Evolutionary conservation across 2,329 filamentous ascomycete species (phyloP).

Genomic region (Botrytis sinoallii): DNA sequence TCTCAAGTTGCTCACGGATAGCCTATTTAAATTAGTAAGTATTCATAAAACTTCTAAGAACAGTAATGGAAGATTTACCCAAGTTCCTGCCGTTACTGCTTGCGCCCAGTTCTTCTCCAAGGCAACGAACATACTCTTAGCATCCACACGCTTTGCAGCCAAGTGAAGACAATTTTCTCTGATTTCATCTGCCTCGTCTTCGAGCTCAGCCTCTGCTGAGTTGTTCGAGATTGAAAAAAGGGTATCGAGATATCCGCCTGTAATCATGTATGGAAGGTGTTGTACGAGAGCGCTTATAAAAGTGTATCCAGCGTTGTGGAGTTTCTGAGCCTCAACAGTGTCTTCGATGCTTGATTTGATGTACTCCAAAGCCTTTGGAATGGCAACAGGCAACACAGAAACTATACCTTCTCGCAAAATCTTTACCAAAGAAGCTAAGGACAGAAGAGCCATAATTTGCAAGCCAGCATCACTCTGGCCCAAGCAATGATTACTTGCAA

Average conservation of each 20-base stretch:
- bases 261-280: constrained; percentile 86
- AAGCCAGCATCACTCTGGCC: constrained; percentile 70
- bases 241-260: constrained; percentile 67
- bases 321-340: constrained; percentile 53
- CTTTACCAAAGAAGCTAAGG: constrained; percentile 83
- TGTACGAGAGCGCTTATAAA: constrained; percentile 77
- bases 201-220: constrained; percentile 62
- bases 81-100: constrained; percentile 59
- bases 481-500: constrained; percentile 74
- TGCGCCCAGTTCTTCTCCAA: constrained; percentile 69
- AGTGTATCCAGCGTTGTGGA: constrained; percentile 80
- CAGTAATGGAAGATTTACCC: constrained; percentile 46
- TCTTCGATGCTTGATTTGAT: constrained; percentile 60
- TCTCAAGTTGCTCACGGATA: constrained; percentile 63
- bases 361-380: constrained; percentile 69
- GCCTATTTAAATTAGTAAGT: constrained; percentile 47
- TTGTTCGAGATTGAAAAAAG: constrained; percentile 69
- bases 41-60: background rate
- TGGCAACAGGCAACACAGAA: constrained; percentile 72
- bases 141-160: constrained; percentile 72
- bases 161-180: constrained; percentile 69
- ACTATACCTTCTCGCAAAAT: constrained; percentile 84
- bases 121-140: constrained; percentile 71
- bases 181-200: constrained; percentile 60
- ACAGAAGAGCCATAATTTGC: constrained; percentile 80